Percentiles rank a stretch among this genome's conserved stretches.
Evolutionary conservation across 805 yeast genomes (phyloP).

Genomic region (Cyberlindnera sargentensis): DNA sequence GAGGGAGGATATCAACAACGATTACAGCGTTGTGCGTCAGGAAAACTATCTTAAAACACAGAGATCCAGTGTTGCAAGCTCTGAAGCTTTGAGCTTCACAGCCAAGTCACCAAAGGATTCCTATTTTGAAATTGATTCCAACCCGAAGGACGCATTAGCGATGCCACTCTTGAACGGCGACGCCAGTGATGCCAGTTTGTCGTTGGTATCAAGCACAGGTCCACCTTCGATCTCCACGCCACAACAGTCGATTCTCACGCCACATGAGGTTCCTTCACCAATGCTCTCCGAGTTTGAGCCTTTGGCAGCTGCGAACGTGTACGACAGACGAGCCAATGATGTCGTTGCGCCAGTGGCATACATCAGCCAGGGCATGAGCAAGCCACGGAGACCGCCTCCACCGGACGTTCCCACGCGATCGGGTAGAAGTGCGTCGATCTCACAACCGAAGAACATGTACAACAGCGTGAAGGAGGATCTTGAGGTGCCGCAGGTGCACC

Average conservation of each 20-base stretch:
- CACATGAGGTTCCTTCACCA: conserved; percentile 3
- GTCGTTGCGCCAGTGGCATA: conserved; percentile 27
- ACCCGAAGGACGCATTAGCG: conserved; percentile 4
- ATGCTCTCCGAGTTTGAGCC: background rate
- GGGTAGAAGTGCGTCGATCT: conserved; percentile 29
- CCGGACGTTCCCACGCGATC: conserved; percentile 28
- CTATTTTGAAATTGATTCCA: conserved; percentile 20
- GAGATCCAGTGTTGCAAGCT: conserved; percentile 10
- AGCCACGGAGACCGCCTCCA: conserved; percentile 28
- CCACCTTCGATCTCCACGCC: conserved; percentile 2
- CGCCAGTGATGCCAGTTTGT: conserved; percentile 4
- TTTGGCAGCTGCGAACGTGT: conserved; percentile 9
- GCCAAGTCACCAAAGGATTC: conserved; percentile 29
- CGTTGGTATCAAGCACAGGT: background rate
- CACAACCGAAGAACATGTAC: conserved; percentile 12
- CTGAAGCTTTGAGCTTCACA: conserved; percentile 27
- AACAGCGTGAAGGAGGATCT: conserved; percentile 14
- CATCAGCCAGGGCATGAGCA: conserved; percentile 10
- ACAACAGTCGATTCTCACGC: conserved; percentile 1
- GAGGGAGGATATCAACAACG: conserved; percentile 6
- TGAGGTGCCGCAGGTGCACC: conserved; percentile 1
- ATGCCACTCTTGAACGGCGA: background rate
- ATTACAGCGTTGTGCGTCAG: conserved; percentile 15
- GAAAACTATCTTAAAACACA: background rate
- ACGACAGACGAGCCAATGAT: conserved; percentile 33